phyloP scores from a whole-genome alignment of 306 rosid genomes.

The Vicia villosa region DNA sequence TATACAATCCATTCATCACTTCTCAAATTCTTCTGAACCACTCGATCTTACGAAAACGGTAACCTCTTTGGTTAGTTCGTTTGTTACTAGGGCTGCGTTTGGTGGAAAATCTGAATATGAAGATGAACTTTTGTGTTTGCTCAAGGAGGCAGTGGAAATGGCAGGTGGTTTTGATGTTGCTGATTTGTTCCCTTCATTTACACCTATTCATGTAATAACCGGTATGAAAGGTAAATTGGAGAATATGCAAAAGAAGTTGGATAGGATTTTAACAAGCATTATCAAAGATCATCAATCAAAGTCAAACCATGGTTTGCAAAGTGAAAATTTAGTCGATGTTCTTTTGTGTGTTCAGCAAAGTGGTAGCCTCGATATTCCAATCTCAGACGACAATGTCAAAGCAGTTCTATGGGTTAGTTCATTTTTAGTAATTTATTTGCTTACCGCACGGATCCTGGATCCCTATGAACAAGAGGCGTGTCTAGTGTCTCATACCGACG shows the following conservation, averaged over 20 bases:
- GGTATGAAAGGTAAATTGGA: slow-evolving; percentile 33
- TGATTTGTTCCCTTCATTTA: slow-evolving; percentile 43
- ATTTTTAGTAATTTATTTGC: no score
- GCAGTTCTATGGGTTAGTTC: slow-evolving; percentile 44
- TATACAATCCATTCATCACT: slow-evolving; percentile 32
- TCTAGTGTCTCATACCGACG: no score
- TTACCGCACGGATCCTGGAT: no score
- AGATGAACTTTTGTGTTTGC: slow-evolving; percentile 11
- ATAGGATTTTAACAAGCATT: slow-evolving; percentile 29
- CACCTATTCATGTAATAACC: slow-evolving; percentile 29
- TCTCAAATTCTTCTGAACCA: slow-evolving; percentile 7
- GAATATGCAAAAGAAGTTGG: slow-evolving; percentile 29
- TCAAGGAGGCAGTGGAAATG: neutral
- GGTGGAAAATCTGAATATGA: slow-evolving; percentile 32
- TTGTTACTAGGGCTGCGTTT: slow-evolving; percentile 36
- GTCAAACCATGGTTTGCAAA: neutral
- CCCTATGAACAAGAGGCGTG: no score
- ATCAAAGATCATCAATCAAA: slow-evolving; percentile 28
- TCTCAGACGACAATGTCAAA: slow-evolving; percentile 44
- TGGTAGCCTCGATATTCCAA: slow-evolving; percentile 27
- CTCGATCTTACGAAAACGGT: slow-evolving; percentile 32
- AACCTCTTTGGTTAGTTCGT: neutral
- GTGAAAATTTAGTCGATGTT: slow-evolving; percentile 38
- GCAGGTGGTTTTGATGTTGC: slow-evolving; percentile 37
- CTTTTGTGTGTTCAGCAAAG: slow-evolving; percentile 22